Evolutionary conservation across 164 flowering plant species (phyloP).

Genomic region (Santalum album): DNA sequence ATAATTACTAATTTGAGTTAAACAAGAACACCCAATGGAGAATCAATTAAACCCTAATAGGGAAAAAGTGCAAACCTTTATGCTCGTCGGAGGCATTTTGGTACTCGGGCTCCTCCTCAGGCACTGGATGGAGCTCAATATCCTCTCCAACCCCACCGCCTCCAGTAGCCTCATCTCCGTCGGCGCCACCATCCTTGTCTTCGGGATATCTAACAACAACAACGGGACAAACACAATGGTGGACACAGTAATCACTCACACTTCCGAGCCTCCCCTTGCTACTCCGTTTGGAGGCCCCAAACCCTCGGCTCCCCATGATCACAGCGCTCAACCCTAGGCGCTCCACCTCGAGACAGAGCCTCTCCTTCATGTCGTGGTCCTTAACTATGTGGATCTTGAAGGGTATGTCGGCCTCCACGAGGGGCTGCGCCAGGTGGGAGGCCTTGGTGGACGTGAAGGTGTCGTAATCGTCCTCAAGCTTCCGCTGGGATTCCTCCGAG

Average conservation of each 20-base stretch:
- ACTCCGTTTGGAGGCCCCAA: slow-evolving; percentile 41
- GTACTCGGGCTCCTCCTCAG: background rate
- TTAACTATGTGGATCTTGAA: slow-evolving; percentile 68
- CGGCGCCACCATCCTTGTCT: slow-evolving; percentile 22
- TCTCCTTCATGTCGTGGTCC: slow-evolving; percentile 77
- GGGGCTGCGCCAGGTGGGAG: slow-evolving; percentile 38
- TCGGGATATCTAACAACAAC: slow-evolving; percentile 65
- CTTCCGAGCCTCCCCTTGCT: slow-evolving; percentile 54
- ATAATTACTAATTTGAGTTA: background rate
- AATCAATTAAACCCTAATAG: no score
- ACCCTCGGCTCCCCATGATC: slow-evolving; percentile 80
- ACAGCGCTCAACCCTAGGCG: slow-evolving; percentile 64
- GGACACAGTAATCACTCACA: slow-evolving; percentile 82
- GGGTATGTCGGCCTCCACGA: slow-evolving; percentile 50
- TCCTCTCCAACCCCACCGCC: no score
- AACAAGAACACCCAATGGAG: no score
- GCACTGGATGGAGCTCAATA: background rate
- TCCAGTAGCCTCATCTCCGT: no score
- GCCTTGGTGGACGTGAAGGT: slow-evolving; percentile 46
- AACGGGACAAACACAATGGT: slow-evolving; percentile 80
- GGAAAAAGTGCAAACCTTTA: background rate
- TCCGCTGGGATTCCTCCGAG: slow-evolving; percentile 28
- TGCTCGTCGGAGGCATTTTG: background rate
- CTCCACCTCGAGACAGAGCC: slow-evolving; percentile 79
- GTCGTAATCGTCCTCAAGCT: slow-evolving; percentile 60